Evolutionary conservation across 129 eudicot species (phyloP), one percentile per base, ranked within the genome.

Genomic region (Ambrosia artemisiifolia): DNA sequence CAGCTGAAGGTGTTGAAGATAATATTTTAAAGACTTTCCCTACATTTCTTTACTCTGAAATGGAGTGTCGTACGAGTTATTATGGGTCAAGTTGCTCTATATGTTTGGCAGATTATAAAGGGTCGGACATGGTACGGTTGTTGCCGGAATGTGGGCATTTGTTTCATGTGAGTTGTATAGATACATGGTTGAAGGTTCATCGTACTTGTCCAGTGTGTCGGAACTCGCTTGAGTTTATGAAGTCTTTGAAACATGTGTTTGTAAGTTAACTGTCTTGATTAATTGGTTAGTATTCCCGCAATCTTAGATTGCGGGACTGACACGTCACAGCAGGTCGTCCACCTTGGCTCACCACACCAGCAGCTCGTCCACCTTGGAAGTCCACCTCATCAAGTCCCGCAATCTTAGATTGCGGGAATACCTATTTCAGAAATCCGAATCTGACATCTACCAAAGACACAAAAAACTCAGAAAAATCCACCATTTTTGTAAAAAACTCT

Each of bases 201-300:
- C 79, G 85, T 0, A 79, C 85, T 16, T 83, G 91, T 62, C 91
- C 87, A 0, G 55, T 80, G 75, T 86, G 91, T 66, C 78, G 91
- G 14, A 79, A 62, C 8, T 78, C 83, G 33, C 67, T 75, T 32
- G 40, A 67, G n/a, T 75, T 54, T 6, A 11, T 6, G 18, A n/a
- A 30, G 32, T 16, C 20, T 5, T 55, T 56, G 24, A 13, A 30
- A 20, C 44, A 40, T 40, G 44, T 6, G 2, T 40, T 49, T 48
- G 54, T 11, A 48, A 48, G 54, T 13, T 4, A 33, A 17, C 42
- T 33, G 44, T 40, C 34, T 17, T 47, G 4, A 12, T 47, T 12
- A 3, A 47, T 11, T 11, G 12, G 16, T 38, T 6, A 0, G 43
- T 38, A 48, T 48, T 2, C n/a, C n/a, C n/a, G n/a, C n/a, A n/a